Conservation (phyloP, 495 filamentous ascomycete genomes). For the Bathelium albidoporum region DNA sequence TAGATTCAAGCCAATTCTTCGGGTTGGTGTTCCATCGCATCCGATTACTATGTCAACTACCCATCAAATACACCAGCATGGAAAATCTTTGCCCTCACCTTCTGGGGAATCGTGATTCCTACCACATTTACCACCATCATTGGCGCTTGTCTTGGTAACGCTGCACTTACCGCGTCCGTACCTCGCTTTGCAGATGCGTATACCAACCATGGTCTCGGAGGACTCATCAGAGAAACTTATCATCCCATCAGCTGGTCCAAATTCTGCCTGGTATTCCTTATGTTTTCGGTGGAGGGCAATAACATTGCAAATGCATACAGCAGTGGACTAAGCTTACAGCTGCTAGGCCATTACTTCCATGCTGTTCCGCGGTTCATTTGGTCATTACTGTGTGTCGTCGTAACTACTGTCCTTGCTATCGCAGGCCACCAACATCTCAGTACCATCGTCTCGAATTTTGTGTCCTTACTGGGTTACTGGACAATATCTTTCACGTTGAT, state of each 20-base stretch:
- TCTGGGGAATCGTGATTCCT: conserved; percentile 41
- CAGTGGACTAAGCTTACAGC: conserved; percentile 34
- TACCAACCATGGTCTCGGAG: conserved; percentile 44
- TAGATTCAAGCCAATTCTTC: conserved; percentile 19
- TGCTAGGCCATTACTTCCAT: conserved; percentile 33
- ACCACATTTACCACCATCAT: conserved; percentile 47
- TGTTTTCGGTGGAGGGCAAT: conserved; percentile 27
- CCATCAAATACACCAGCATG: conserved; percentile 40
- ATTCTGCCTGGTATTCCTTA: conserved; percentile 40
- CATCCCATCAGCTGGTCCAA: conserved; percentile 50
- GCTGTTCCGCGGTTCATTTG: conserved; percentile 36
- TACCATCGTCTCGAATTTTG: conserved; percentile 33
- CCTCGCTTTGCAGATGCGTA: conserved; percentile 40
- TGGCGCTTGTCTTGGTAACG: conserved; percentile 44
- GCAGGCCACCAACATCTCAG: conserved; percentile 34
- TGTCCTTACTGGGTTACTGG: conserved; percentile 29
- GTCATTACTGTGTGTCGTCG: conserved; percentile 33
- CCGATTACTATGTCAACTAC: conserved; percentile 55
- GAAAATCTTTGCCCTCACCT: conserved; percentile 44
- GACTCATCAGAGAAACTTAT: conserved; percentile 44
- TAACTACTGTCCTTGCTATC: conserved; percentile 34
- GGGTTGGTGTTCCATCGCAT: conserved; percentile 45
- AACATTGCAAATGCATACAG: conserved; percentile 37
- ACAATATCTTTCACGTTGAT: conserved; percentile 36
- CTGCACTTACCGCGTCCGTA: conserved; percentile 29